These are phyloP conservation scores for Coriaria nepalensis DNA, from an alignment of 306 rosid species.

Conservation along the genomic window DNA sequence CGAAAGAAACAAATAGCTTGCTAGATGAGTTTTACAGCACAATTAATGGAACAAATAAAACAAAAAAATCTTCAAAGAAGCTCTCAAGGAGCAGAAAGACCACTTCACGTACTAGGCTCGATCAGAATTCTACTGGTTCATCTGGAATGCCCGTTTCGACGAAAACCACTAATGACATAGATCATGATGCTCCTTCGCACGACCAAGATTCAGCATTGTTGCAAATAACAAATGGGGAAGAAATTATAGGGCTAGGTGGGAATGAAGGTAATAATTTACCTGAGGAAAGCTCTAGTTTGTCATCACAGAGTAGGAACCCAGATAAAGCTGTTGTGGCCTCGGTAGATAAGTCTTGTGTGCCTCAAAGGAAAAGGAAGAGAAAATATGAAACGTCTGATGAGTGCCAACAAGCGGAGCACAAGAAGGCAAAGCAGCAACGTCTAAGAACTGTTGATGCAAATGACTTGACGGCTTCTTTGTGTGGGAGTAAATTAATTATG, in stretches of 20 bases:
- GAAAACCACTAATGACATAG: constrained; percentile 10
- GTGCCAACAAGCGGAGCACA: constrained; percentile 1
- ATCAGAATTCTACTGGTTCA: constrained; percentile 6
- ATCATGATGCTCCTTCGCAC: background rate
- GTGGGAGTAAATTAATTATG: constrained; percentile 12
- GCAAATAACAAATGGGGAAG: constrained; percentile 2
- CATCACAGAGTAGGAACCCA: constrained; percentile 1
- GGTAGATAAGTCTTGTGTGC: constrained; percentile 8
- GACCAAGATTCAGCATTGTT: constrained; percentile 9
- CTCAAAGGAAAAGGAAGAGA: constrained; percentile 7
- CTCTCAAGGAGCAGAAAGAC: background rate
- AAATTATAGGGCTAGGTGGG: background rate
- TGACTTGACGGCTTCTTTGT: constrained; percentile 22
- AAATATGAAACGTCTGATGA: constrained; percentile 11
- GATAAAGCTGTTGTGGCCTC: too few relatives aligned
- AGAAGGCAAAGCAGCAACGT: constrained; percentile 15
- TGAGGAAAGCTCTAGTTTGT: constrained; percentile 10
- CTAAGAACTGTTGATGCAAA: constrained; percentile 24
- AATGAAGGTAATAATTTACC: background rate
- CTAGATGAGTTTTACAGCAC: background rate
- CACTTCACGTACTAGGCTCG: constrained; percentile 5
- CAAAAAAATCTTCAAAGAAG: constrained; percentile 8
- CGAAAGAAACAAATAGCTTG: background rate
- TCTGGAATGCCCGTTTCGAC: constrained; percentile 16
- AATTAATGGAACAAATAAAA: background rate